Evolutionary conservation across 108 stramenopile genomes (phyloP).

Genomic region (Aurantiochytrium sp.): DNA sequence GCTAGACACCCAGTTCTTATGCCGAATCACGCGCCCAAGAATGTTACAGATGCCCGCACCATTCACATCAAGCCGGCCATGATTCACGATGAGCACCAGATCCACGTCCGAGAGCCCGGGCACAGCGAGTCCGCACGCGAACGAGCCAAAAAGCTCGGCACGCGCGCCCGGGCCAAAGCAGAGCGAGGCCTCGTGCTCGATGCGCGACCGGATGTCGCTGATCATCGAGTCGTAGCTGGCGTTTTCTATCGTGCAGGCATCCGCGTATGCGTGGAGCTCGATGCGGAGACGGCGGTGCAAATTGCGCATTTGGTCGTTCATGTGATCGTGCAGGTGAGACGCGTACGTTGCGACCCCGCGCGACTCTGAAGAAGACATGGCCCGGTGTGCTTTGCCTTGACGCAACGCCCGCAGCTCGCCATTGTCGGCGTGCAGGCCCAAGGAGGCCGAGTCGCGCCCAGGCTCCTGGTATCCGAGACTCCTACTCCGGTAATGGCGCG

Average conservation of each 20-base stretch:
- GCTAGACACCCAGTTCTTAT: background rate
- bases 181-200: background rate
- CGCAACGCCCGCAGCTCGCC: background rate
- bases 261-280: background rate
- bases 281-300: background rate
- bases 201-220: background rate
- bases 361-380: background rate
- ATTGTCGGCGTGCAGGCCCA: background rate
- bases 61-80: background rate
- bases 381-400: background rate
- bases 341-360: background rate
- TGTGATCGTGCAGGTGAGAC: background rate
- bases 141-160: background rate
- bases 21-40: background rate
- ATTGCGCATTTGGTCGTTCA: background rate
- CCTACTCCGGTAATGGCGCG: background rate
- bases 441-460: background rate
- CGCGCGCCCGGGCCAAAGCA: background rate
- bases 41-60: background rate
- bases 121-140: background rate
- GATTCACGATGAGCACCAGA: background rate
- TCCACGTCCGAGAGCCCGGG: background rate
- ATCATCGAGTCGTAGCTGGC: background rate
- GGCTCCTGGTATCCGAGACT: background rate
- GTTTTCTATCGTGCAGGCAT: background rate